Conservation (phyloP, 208 protist genomes). For the Wallacemonas sp. region DNA sequence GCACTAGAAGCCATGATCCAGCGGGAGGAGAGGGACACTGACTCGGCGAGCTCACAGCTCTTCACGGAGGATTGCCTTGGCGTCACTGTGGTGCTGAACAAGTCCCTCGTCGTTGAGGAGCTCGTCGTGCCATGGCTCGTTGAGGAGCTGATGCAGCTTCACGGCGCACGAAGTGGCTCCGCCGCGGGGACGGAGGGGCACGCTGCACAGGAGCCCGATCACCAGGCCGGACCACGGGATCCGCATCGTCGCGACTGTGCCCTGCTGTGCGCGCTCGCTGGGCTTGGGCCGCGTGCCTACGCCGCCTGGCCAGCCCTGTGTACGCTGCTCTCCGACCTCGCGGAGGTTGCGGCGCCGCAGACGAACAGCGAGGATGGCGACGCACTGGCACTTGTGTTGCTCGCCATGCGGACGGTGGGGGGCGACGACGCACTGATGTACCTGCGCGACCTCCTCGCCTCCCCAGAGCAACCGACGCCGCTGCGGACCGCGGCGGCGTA, state of each 20-base stretch:
- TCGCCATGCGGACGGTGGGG: constrained; percentile 57
- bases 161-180: not conserved
- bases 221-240: not conserved
- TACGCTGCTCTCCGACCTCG: constrained; percentile 35
- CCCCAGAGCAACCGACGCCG: not conserved
- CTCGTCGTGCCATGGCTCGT: constrained; percentile 47
- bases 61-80: constrained; percentile 39
- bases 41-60: not conserved
- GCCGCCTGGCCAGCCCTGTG: constrained; percentile 32
- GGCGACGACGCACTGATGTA: constrained; percentile 23
- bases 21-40: constrained; percentile 14
- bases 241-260: not conserved
- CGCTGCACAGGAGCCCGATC: not conserved
- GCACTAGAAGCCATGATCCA: constrained; percentile 29
- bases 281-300: constrained; percentile 39
- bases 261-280: constrained; percentile 58
- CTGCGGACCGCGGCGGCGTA: constrained; percentile 28
- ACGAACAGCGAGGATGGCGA: constrained; percentile 11
- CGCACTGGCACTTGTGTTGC: constrained; percentile 35
- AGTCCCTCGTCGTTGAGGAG: constrained; percentile 19
- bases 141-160: constrained; percentile 16
- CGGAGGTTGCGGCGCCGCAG: constrained; percentile 14
- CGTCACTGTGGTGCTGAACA: constrained; percentile 64
- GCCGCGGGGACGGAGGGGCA: not conserved
- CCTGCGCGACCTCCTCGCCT: constrained; percentile 11